Conservation (phyloP, 768 basidiomycete genomes). For the Tremella yokohamensis region DNA sequence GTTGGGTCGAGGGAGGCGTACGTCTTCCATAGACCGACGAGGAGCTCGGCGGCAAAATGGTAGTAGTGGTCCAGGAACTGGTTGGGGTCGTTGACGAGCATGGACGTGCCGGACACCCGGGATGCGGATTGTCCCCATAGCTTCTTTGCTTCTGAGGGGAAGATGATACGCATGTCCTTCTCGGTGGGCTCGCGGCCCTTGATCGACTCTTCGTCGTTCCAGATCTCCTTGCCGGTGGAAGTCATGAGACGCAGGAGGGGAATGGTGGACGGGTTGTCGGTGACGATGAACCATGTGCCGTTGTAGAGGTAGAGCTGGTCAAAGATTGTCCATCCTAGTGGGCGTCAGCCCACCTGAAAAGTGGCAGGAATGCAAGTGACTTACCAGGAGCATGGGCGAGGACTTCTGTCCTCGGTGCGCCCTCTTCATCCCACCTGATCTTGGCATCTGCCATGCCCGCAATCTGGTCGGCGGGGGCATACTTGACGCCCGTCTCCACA, state of each 20-base stretch:
- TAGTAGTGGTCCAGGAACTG: constrained; percentile 91
- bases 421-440: constrained; percentile 41
- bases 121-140: constrained; percentile 72
- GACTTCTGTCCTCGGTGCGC: constrained; percentile 57
- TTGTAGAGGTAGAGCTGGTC: constrained; percentile 77
- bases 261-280: constrained; percentile 63
- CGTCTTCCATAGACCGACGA: constrained; percentile 87
- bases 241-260: constrained; percentile 68
- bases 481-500: constrained; percentile 28
- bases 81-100: constrained; percentile 75
- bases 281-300: constrained; percentile 77
- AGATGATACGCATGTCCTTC: constrained; percentile 72
- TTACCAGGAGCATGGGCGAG: constrained; percentile 73
- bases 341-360: constrained; percentile 7
- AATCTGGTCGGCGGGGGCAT: constrained; percentile 24
- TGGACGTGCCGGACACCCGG: constrained; percentile 74
- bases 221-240: constrained; percentile 64
- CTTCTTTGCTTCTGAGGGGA: constrained; percentile 61
- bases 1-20: constrained; percentile 74
- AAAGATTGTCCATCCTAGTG: constrained; percentile 84
- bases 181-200: constrained; percentile 67
- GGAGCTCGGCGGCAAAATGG: constrained; percentile 87
- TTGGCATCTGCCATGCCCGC: constrained; percentile 44
- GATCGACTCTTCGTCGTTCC: constrained; percentile 59
- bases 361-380: constrained; percentile 19